Evolutionary conservation across 139 green algal genomes (phyloP), one percentile per base, ranked within the genome.

Genomic region (Chlamydomonas sp.): DNA sequence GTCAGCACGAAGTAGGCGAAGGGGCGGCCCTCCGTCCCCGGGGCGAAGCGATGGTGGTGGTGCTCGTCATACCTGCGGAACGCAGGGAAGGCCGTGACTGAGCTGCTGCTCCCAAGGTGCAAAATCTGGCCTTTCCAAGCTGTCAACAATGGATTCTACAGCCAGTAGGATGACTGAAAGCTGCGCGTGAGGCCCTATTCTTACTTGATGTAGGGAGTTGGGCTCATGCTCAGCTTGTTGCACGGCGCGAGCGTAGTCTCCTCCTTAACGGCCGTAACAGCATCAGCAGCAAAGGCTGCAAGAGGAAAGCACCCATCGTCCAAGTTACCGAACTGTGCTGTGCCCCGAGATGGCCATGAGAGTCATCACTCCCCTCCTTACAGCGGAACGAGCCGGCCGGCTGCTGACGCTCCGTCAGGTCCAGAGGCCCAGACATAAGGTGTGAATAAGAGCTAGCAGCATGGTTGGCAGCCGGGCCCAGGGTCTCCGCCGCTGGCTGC

Each of bases 1-100:
- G 97, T 99, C 69, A 98, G 95, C 63, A 99, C 97, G 88, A 99
- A 97, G 93, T 99, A 99, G 3, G 97, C 98, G 84, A 99, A 99
- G 5, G 98, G 97, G 1, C 96, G 90, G 91, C 91, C 96, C 67
- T 94, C 91, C 80, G 99, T 96, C 69, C 97, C 97, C 64, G 95
- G 95, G 9, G 93, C 58, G 79, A 98, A 97, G 16, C 95, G 92
- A n/a, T 95, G 91, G 90, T 99, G 96, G 87, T 96, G 94, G 88
- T 92, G 89, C 76, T 96, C 91, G 85, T 99, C 97, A 88, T 99
- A 99, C 20, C 95, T 97, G 93, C 90, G 82, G 3, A 74, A 82
- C 76, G 75, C 58, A 8, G 58, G 17, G 79, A 85, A 75, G 64
- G 16, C 17, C 66, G 57, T 72, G 8, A 61, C 5, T 9, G 62